These are phyloP conservation scores for Geoglossum glabrum DNA, from an alignment of 495 filamentous ascomycete species.

Conservation along the genomic window DNA sequence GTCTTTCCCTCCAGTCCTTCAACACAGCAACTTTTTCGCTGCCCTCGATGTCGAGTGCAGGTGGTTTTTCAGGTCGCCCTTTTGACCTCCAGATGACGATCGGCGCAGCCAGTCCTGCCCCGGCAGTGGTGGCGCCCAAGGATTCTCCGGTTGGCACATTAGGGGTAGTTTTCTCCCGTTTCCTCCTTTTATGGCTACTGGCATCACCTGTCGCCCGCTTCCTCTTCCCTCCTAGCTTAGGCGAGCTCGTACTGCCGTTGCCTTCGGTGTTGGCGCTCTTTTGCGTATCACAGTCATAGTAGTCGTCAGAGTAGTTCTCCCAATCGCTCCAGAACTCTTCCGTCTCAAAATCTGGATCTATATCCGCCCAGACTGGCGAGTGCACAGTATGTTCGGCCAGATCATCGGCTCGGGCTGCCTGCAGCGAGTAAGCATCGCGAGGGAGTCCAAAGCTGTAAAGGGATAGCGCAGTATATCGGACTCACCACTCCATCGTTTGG, in stretches of 20 bases:
- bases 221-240: slow-evolving; percentile 4
- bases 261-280: slow-evolving; percentile 5
- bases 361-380: slow-evolving; percentile 21
- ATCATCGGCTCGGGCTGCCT: slow-evolving; percentile 22
- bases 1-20: slow-evolving; percentile 30
- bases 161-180: background rate
- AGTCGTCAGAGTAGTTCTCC: slow-evolving; percentile 31
- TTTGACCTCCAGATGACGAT: slow-evolving; percentile 24
- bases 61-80: slow-evolving; percentile 14
- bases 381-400: slow-evolving; percentile 25
- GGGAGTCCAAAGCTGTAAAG: background rate
- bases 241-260: slow-evolving; percentile 8
- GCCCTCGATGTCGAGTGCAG: slow-evolving; percentile 20
- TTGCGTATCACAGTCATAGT: slow-evolving; percentile 27
- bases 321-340: slow-evolving; percentile 28
- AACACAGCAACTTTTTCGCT: slow-evolving; percentile 26
- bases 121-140: background rate
- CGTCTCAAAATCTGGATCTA: slow-evolving; percentile 22
- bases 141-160: slow-evolving; percentile 1
- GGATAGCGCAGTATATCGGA: background rate
- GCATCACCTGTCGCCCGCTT: slow-evolving; percentile 2
- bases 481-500: slow-evolving; percentile 24
- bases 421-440: background rate
- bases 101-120: slow-evolving; percentile 6
- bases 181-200: background rate